Evolutionary conservation across 805 yeast species (phyloP).

Genomic region (Cyberlindnera samutprakarnensis): DNA sequence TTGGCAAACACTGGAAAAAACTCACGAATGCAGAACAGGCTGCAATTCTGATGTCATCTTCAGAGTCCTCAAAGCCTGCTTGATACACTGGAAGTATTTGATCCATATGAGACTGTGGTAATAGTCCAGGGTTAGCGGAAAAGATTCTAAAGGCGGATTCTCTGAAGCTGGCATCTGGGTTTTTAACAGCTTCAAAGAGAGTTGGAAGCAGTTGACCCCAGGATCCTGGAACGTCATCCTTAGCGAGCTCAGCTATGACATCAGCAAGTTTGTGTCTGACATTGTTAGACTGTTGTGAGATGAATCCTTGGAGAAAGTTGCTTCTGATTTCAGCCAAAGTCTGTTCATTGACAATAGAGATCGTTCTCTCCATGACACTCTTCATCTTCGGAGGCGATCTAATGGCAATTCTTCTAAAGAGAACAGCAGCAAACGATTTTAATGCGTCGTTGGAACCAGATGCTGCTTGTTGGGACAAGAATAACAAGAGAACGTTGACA

Average conservation of each 20-base stretch:
- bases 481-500: conserved; percentile 64
- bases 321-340: conserved; percentile 57
- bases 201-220: conserved; percentile 83
- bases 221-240: conserved; percentile 45
- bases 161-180: conserved; percentile 57
- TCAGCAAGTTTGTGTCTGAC: conserved; percentile 91
- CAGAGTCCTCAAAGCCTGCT: conserved; percentile 70
- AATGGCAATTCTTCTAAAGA: conserved; percentile 81
- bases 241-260: conserved; percentile 88
- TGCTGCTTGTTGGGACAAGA: conserved; percentile 75
- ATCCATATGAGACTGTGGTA: conserved; percentile 49
- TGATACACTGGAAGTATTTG: conserved; percentile 64
- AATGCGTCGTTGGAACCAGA: conserved; percentile 51
- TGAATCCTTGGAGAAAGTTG: conserved; percentile 66
- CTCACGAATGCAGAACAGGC: conserved; percentile 91
- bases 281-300: conserved; percentile 56
- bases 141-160: conserved; percentile 90
- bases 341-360: conserved; percentile 57
- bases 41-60: conserved; percentile 82
- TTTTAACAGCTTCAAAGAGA: conserved; percentile 56
- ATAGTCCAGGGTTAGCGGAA: conserved; percentile 72
- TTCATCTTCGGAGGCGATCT: conserved; percentile 64
- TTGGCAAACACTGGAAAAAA: conserved; percentile 76
- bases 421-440: conserved; percentile 73
- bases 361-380: conserved; percentile 66